Evolutionary conservation across 2,329 filamentous ascomycete genomes (phyloP).

Genomic region (Zalaria obscura): DNA sequence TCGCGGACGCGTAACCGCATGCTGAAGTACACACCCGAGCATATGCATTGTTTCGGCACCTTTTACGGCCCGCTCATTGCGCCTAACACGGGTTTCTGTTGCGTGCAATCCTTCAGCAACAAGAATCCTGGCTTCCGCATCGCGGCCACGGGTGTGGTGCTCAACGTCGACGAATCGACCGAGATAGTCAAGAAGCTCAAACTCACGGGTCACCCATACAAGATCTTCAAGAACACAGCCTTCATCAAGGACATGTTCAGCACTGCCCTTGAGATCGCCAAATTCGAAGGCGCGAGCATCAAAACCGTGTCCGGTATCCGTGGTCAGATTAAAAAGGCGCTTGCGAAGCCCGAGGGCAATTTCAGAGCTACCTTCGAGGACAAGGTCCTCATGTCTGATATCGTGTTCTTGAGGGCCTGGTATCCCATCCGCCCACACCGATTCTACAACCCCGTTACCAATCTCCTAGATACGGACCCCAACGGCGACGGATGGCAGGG

Average conservation of each 20-base stretch:
- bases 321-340: slow-evolving; percentile 91
- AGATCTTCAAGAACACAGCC: slow-evolving; percentile 98
- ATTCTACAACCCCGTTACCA: slow-evolving; percentile 94
- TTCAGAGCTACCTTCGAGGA: slow-evolving; percentile 98
- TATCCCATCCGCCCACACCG: slow-evolving; percentile 88
- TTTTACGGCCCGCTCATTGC: slow-evolving; percentile 92
- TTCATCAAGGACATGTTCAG: slow-evolving; percentile 99
- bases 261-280: slow-evolving; percentile 82
- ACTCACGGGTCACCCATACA: slow-evolving; percentile 82
- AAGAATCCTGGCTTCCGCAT: slow-evolving; percentile 84
- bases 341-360: slow-evolving; percentile 85
- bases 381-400: slow-evolving; percentile 93
- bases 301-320: slow-evolving; percentile 91
- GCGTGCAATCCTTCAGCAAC: slow-evolving; percentile 76
- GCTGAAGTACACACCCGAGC: slow-evolving; percentile 97
- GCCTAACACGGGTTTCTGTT: slow-evolving; percentile 90
- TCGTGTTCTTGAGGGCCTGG: slow-evolving; percentile 93
- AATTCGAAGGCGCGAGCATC: slow-evolving; percentile 92
- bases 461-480: slow-evolving; percentile 52
- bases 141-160: slow-evolving; percentile 81
- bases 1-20: slow-evolving; percentile 88
- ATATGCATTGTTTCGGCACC: slow-evolving; percentile 97
- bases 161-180: slow-evolving; percentile 86
- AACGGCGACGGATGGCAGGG: slow-evolving; percentile 51
- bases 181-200: slow-evolving; percentile 99